Evolutionary conservation across 108 stramenopile species (phyloP).

Genomic region (Aurantiochytrium sp.): DNA sequence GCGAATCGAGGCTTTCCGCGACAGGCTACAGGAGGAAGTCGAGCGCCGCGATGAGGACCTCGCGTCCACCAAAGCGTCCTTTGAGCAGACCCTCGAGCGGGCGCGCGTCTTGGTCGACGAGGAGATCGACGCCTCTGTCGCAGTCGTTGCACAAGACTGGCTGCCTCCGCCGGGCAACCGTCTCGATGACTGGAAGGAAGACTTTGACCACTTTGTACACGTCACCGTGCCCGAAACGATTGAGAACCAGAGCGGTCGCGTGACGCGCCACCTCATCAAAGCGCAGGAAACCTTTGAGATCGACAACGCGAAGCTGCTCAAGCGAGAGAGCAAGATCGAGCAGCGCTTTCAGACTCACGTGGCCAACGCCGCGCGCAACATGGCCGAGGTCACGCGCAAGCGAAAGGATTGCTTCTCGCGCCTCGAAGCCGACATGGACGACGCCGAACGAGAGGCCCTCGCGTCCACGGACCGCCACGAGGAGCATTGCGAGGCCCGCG

Average conservation of each 20-base stretch:
- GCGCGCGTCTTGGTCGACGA: background rate
- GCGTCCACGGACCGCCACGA: slow-evolving; percentile 37
- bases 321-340: slow-evolving; percentile 52
- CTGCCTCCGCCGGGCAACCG: background rate
- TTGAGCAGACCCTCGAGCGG: background rate
- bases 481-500: background rate
- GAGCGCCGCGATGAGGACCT: background rate
- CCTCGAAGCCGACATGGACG: slow-evolving; percentile 42
- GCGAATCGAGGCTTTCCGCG: background rate
- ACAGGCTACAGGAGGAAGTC: background rate
- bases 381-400: slow-evolving; percentile 48
- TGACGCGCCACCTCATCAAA: slow-evolving; percentile 51
- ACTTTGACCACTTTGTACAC: slow-evolving; percentile 35
- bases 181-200: slow-evolving; percentile 4
- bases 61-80: too few species aligned
- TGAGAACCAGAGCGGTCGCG: slow-evolving; percentile 47
- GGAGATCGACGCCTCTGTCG: slow-evolving; percentile 8
- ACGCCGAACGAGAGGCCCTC: slow-evolving; percentile 40
- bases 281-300: slow-evolving; percentile 55
- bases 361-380: slow-evolving; percentile 33
- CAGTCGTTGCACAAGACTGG: slow-evolving; percentile 8
- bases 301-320: slow-evolving; percentile 53
- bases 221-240: slow-evolving; percentile 44
- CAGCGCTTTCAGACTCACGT: slow-evolving; percentile 40
- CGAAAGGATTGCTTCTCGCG: slow-evolving; percentile 41